A percentile compares a stretch with the other conserved stretches of the same genome.
phyloP scores from a whole-genome alignment of 306 rosid species.

The Vigna radiata region DNA sequence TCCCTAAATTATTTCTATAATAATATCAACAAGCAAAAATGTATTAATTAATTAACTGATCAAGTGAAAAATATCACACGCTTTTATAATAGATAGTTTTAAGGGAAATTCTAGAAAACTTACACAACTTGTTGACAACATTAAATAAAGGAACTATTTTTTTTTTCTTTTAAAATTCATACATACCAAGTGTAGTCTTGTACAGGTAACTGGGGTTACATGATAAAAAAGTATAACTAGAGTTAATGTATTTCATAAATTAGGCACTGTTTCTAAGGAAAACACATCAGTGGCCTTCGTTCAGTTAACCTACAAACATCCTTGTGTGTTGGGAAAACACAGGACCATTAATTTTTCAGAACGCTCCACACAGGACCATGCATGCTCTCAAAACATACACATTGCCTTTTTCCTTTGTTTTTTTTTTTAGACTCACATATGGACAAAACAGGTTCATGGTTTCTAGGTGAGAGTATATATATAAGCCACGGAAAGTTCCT shows the following conservation, averaged over 20 bases:
- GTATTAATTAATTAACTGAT: no score
- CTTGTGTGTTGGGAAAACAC: constrained; percentile 47
- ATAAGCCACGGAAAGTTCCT: constrained; percentile 56
- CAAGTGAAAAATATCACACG: no score
- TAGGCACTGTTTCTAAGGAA: constrained; percentile 29
- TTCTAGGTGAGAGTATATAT: constrained; percentile 41
- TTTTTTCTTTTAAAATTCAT: not conserved
- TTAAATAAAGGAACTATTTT: no score
- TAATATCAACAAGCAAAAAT: no score
- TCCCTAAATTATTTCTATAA: no score
- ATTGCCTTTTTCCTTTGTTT: not conserved
- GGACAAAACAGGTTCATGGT: constrained; percentile 59
- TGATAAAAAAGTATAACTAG: not conserved
- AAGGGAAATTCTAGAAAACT: no score
- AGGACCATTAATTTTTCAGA: not conserved
- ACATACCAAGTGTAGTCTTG: not conserved
- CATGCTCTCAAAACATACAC: not conserved
- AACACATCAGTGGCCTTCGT: constrained; percentile 30
- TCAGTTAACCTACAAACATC: constrained; percentile 54
- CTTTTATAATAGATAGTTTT: no score
- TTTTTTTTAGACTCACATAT: constrained; percentile 27
- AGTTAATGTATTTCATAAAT: constrained; percentile 29
- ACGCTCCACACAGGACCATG: constrained; percentile 20
- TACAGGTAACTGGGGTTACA: not conserved
- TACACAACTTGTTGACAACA: no score